These are phyloP conservation scores for Thermothelomyces thermophilus DNA, from an alignment of 2,329 filamentous ascomycete species.

Conservation along the genomic window DNA sequence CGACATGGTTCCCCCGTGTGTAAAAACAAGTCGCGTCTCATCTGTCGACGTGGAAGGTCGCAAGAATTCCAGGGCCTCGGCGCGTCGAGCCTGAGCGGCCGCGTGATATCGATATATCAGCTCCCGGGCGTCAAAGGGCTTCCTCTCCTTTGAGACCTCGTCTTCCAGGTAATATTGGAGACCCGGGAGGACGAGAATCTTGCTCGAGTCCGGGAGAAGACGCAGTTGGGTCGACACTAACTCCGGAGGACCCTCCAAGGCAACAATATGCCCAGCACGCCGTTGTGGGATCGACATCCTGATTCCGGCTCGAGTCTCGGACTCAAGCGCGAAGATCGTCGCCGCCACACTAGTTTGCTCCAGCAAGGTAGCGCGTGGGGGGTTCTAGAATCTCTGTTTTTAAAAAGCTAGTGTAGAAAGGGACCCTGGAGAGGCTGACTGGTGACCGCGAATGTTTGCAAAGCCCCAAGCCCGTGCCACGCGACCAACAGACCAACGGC, in stretches of 20 bases:
- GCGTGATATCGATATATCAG: constrained; percentile 45
- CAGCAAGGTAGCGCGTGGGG: not conserved
- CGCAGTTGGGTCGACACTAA: constrained; percentile 52
- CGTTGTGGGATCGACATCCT: constrained; percentile 18
- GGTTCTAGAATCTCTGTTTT: constrained; percentile 10
- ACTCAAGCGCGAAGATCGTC: constrained; percentile 13
- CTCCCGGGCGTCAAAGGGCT: constrained; percentile 27
- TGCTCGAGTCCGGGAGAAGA: constrained; percentile 51
- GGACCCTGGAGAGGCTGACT: not conserved
- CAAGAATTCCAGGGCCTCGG: constrained; percentile 47
- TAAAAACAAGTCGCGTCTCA: constrained; percentile 51
- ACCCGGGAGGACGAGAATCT: constrained; percentile 51
- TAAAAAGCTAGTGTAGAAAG: not conserved
- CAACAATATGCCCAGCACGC: constrained; percentile 47
- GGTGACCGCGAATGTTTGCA: not conserved
- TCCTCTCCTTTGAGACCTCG: constrained; percentile 23
- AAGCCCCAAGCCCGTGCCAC: not conserved
- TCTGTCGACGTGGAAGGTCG: constrained; percentile 35
- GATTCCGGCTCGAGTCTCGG: constrained; percentile 20
- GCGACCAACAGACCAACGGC: constrained; percentile 7
- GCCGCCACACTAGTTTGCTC: constrained; percentile 5
- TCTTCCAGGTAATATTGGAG: constrained; percentile 42
- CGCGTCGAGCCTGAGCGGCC: constrained; percentile 41
- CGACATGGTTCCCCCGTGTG: constrained; percentile 52
- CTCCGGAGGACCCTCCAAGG: constrained; percentile 52